phyloP scores from a whole-genome alignment of 106 monocot genomes.

The Allium sativum region DNA sequence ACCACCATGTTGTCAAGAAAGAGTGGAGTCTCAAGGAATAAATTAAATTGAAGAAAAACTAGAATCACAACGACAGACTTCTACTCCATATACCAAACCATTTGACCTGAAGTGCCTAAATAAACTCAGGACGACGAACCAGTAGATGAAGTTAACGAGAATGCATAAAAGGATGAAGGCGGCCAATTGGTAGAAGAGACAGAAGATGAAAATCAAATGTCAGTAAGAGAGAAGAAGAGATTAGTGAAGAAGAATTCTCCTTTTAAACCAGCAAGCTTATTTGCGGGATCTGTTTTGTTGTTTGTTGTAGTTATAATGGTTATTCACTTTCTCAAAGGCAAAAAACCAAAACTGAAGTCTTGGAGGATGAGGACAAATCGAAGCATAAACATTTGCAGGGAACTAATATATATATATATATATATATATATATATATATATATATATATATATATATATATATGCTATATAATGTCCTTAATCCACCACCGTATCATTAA shows the following conservation, averaged over 20 bases:
- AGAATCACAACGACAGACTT: neutral
- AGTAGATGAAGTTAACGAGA: neutral
- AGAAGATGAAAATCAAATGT: neutral
- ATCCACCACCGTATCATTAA: too few species aligned
- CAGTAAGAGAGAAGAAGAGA: neutral
- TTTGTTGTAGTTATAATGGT: constrained; percentile 13
- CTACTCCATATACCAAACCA: too few species aligned
- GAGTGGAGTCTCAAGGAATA: neutral
- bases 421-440: too few species aligned
- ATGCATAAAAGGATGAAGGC: neutral
- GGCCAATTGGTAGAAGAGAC: neutral
- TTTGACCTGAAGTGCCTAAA: neutral
- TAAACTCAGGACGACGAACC: neutral
- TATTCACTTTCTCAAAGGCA: constrained; percentile 8
- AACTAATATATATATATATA: too few species aligned
- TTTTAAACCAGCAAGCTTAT: neutral
- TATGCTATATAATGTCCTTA: too few species aligned
- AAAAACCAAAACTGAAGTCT: neutral
- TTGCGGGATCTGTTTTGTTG: constrained; percentile 19
- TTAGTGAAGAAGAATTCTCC: neutral
- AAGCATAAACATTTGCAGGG: too few species aligned
- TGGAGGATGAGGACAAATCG: too few species aligned
- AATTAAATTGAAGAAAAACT: neutral
- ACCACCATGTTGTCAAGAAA: neutral
- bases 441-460: too few species aligned